These are phyloP conservation scores for Neophaeococcomyces mojaviensis DNA, from an alignment of 2,329 filamentous ascomycete species.

Conservation along the genomic window DNA sequence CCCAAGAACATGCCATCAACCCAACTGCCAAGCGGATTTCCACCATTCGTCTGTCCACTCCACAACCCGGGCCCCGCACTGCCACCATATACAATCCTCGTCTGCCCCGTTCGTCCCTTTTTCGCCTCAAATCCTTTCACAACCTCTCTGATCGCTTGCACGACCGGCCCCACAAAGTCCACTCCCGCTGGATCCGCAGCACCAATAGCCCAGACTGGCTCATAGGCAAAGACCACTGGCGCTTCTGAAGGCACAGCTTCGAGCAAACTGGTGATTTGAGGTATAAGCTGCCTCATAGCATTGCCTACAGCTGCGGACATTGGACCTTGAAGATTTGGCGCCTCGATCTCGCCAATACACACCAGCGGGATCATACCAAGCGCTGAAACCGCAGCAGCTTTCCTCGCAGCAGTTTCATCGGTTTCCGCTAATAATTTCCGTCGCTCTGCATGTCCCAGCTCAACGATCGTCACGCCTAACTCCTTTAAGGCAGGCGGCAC, in stretches of 20 bases:
- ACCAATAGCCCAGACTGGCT: constrained; percentile 85
- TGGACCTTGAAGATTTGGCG: constrained; percentile 32
- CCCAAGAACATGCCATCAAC: constrained; percentile 78
- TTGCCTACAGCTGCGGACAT: constrained; percentile 38
- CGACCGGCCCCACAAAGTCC: constrained; percentile 65
- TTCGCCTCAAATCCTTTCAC: constrained; percentile 30
- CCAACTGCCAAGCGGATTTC: constrained; percentile 50
- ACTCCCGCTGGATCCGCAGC: constrained; percentile 62
- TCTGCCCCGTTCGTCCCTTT: constrained; percentile 48
- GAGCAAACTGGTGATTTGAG: constrained; percentile 60
- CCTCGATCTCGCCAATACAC: constrained; percentile 66
- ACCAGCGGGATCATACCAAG: constrained; percentile 70
- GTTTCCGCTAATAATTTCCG: constrained; percentile 65
- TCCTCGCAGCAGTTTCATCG: constrained; percentile 59
- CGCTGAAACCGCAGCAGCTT: constrained; percentile 59
- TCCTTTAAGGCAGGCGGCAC: constrained; percentile 61
- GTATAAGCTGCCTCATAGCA: constrained; percentile 59
- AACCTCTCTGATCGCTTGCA: constrained; percentile 52
- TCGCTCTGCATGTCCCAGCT: constrained; percentile 75
- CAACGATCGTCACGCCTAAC: constrained; percentile 64
- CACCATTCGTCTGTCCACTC: constrained; percentile 30
- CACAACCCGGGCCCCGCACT: constrained; percentile 76
- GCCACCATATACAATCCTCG: constrained; percentile 72
- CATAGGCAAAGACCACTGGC: constrained; percentile 73
- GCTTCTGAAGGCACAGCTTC: constrained; percentile 52